Conservation (phyloP, 75 land plant genomes). For the Pinus albicaulis region DNA sequence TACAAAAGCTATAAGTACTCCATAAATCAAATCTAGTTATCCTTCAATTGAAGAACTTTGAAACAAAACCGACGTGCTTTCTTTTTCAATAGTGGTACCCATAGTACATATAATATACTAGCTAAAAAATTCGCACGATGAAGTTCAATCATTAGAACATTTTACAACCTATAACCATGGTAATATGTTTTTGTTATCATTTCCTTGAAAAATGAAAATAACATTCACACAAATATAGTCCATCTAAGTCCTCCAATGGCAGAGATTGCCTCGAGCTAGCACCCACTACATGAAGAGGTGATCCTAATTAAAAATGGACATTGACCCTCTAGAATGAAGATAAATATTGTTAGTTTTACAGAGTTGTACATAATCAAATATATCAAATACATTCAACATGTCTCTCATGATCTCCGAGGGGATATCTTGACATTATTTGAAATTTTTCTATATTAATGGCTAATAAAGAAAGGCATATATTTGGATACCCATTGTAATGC, state of each 20-base stretch:
- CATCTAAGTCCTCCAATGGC: too few species aligned
- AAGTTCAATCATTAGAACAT: neutral
- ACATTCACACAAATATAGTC: too few species aligned
- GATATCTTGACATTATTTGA: too few species aligned
- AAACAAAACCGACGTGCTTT: neutral
- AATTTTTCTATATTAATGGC: neutral
- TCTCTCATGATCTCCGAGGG: too few species aligned
- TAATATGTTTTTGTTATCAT: neutral
- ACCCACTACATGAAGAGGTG: too few species aligned
- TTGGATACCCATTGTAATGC: neutral
- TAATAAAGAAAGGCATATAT: slow-evolving; percentile 5
- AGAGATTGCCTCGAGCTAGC: too few species aligned
- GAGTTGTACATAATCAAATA: too few species aligned
- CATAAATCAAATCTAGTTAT: too few species aligned
- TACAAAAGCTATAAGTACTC: neutral
- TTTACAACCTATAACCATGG: neutral
- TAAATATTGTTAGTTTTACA: neutral
- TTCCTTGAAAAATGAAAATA: neutral
- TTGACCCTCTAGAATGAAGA: neutral
- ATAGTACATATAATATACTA: neutral
- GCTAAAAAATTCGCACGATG: neutral
- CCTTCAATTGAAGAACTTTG: neutral
- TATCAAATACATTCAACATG: too few species aligned
- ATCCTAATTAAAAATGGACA: too few species aligned
- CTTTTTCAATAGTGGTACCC: neutral